Evolutionary conservation across 2,329 filamentous ascomycete species (phyloP), one percentile per base, ranked within the genome.

Genomic region (Alternaria angustiovoidea): DNA sequence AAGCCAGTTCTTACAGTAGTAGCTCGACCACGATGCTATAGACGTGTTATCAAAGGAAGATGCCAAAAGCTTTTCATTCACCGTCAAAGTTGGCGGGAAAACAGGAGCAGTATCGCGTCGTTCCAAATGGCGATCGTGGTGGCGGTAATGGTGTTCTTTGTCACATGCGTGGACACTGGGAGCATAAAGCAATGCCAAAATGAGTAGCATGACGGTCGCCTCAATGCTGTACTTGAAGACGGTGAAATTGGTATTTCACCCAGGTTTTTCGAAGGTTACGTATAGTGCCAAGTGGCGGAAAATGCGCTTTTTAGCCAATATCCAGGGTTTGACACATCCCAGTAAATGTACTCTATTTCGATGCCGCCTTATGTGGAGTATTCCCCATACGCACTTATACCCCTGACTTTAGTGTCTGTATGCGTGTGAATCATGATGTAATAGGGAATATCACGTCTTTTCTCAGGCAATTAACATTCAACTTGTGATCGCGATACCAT

Each of bases 21-120:
- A 77, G 49, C 74, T 73, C 2, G 71, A 73, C 72, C 73, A 77
- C 39, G 64, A 62, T n/a, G 70, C 68, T 44, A 80, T 78, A 16
- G 74, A 75, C 12, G 71, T 75, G 49, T 77, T 78, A 47, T 79
- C 75, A 54, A 81, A 79, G 7, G 77, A 79, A 46, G 75, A 70
- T 47, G 77, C 61, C 26, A 81, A 64, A n/a, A 78, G 62, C 30
- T 74, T 62, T 60, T 81, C 79, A 41, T 78, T 70, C 0, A 65
- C 53, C 20, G 74, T 72, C 42, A 79, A 62, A 0, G 64, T 64
- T 8, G 73, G 72, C n/a, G 75, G 74, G 43, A 75, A 75, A 7
- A 69, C 61, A 2, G 54, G 65, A 53, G 67, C 66, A 7, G 44
- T 62, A n/a, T 38, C 51, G 28, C 72, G 67, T 51, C 67, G 67